Evolutionary conservation across 768 basidiomycete species (phyloP).

Genomic region (Mycena metata): DNA sequence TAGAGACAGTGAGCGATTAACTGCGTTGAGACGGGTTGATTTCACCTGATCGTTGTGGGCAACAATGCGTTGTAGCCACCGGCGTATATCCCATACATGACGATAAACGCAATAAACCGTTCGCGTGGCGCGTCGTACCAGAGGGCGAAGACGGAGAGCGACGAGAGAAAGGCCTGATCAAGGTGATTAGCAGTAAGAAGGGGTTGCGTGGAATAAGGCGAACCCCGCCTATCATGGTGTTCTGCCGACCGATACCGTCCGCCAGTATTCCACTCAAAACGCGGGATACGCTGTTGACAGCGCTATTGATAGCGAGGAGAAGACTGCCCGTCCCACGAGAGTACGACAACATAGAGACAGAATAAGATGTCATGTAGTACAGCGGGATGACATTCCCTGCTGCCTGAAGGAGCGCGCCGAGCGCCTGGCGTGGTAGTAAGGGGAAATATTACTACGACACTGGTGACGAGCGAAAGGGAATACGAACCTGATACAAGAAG

Average conservation of each 20-base stretch:
- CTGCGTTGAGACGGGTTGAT: too few species aligned
- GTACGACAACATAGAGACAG: slow-evolving; percentile 54
- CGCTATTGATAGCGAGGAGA: slow-evolving; percentile 58
- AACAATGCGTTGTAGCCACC: slow-evolving; percentile 61
- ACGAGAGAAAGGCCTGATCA: slow-evolving; percentile 54
- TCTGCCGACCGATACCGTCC: slow-evolving; percentile 58
- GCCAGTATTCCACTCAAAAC: slow-evolving; percentile 57
- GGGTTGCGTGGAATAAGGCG: slow-evolving; percentile 20
- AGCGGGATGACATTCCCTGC: slow-evolving; percentile 60
- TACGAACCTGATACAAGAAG: slow-evolving; percentile 55
- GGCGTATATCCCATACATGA: slow-evolving; percentile 58
- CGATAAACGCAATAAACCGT: slow-evolving; percentile 56
- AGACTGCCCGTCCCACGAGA: slow-evolving; percentile 53
- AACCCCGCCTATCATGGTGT: slow-evolving; percentile 57
- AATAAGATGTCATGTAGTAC: slow-evolving; percentile 60
- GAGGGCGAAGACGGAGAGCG: slow-evolving; percentile 54
- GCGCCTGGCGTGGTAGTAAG: slow-evolving; percentile 45
- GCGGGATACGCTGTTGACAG: slow-evolving; percentile 57
- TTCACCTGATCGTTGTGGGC: slow-evolving; percentile 60
- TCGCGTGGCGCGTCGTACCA: slow-evolving; percentile 55
- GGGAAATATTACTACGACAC: not conserved
- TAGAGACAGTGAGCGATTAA: too few species aligned
- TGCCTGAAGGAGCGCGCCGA: slow-evolving; percentile 58
- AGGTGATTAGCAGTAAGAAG: not conserved
- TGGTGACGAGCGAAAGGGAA: not conserved